Evolutionary conservation across 2,329 filamentous ascomycete species (phyloP).

Genomic region (Scedosporium apiospermum): DNA sequence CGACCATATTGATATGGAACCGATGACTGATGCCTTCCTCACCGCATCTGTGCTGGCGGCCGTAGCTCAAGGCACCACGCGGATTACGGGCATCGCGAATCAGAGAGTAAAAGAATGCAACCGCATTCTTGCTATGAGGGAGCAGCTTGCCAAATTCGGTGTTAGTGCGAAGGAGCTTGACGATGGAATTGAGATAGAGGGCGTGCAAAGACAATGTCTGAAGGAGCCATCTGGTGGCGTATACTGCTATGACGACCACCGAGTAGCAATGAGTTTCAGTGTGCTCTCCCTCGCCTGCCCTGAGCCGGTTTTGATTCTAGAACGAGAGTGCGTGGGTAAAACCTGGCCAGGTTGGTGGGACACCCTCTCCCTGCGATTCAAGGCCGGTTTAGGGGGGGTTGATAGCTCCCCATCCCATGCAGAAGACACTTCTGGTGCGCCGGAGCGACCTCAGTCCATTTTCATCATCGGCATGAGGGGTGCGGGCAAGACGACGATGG

Average conservation of each 20-base stretch:
- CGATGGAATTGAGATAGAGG: slow-evolving; percentile 76
- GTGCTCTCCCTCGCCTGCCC: slow-evolving; percentile 70
- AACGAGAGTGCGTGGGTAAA: slow-evolving; percentile 90
- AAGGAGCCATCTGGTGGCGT: slow-evolving; percentile 55
- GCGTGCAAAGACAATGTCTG: slow-evolving; percentile 37
- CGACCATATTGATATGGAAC: slow-evolving; percentile 88
- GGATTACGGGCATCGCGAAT: slow-evolving; percentile 90
- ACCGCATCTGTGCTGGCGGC: slow-evolving; percentile 90
- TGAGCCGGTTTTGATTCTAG: slow-evolving; percentile 64
- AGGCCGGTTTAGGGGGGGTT: slow-evolving; percentile 65
- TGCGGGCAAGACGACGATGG: slow-evolving; percentile 90
- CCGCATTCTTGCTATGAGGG: slow-evolving; percentile 89
- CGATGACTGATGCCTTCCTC: slow-evolving; percentile 97
- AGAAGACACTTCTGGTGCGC: slow-evolving; percentile 4
- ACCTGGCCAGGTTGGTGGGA: slow-evolving; percentile 99
- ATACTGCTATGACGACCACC: slow-evolving; percentile 94
- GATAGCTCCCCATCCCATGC: slow-evolving; percentile 32
- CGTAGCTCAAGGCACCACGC: slow-evolving; percentile 73
- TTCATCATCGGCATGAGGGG: slow-evolving; percentile 97
- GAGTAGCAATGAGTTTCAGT: slow-evolving; percentile 97
- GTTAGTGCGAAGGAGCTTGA: slow-evolving; percentile 80
- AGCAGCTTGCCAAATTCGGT: slow-evolving; percentile 88
- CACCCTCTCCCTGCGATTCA: slow-evolving; percentile 67
- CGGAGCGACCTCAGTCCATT: slow-evolving; percentile 49
- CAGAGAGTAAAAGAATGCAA: slow-evolving; percentile 98